Base-by-base conservation (phyloP, 768 basidiomycete species). In the Pholiota conissans region DNA sequence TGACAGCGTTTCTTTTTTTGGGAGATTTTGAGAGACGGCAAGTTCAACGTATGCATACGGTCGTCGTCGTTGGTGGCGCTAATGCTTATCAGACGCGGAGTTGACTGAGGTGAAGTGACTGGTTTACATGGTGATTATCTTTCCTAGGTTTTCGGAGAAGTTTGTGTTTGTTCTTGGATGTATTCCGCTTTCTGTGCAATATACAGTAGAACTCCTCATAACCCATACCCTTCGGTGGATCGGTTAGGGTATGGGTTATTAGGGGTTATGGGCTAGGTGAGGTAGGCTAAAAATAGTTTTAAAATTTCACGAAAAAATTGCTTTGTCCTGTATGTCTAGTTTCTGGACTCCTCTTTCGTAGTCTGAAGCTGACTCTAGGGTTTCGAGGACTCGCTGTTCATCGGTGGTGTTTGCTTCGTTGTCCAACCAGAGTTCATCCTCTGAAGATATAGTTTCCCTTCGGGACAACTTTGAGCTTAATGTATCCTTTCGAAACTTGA, bases 341-440 rank as follows among this genome's bases (percentile, higher is more conserved):
- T n/a, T n/a, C n/a, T 35, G 34, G 16, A 35, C 11, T 35, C 34
- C 9, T 10, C 9, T 3, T 16, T 35, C 34, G 9, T 35, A 35
- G 34, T 35, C 34, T 4, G 34, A 35, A 2, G 9, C 84, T 9
- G 79, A 78, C 28, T 63, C 58, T 7, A 63, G 51, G 13, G 40
- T 34, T 8, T 63, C 59, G 11, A 65, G 27, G 34, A 65, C 49
- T 26, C 30, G 16, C 47, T 63, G 35, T 42, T 61, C 55, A 49
- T 63, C 62, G 49, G 63, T 42, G 6, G 57, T 39, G 22, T 65
- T 65, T 30, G 57, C 64, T 30, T 56, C 52, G 30, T 55, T 30
- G 52, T 65, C 59, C 49, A 65, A 35, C 61, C 62, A 63, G 0
- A 47, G 5, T 20, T 63, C 60, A 27, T 61, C 62, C 29, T n/a